A percentile compares a stretch with the other conserved stretches of the same genome.
phyloP scores from a whole-genome alignment of 2,329 filamentous ascomycete genomes.

The Fusarium bactridioides region DNA sequence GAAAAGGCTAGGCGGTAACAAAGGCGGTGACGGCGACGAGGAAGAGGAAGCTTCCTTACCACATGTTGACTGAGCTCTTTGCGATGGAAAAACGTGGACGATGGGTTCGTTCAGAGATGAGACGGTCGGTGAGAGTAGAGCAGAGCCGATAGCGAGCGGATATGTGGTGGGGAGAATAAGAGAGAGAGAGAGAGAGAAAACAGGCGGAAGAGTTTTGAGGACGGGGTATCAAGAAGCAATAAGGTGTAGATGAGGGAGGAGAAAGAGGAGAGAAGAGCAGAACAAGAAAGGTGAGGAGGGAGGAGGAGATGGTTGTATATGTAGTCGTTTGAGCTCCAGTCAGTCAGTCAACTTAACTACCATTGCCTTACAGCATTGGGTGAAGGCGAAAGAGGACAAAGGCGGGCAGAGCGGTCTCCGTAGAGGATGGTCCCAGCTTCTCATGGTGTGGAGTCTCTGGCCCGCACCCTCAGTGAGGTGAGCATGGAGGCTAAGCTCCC shows the following conservation, averaged over 20 bases:
- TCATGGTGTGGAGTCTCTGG: conserved; percentile 21
- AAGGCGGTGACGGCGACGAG: conserved; percentile 35
- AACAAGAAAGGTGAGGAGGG: conserved; percentile 26
- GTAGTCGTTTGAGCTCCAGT: conserved; percentile 32
- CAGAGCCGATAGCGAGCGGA: conserved; percentile 33
- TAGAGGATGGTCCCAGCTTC: conserved; percentile 29
- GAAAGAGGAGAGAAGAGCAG: conserved; percentile 37
- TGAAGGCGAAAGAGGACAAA: conserved; percentile 5
- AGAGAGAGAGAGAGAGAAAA: conserved; percentile 2
- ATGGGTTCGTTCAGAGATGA: conserved; percentile 17
- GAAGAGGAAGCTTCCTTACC: conserved; percentile 34
- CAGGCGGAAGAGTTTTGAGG: conserved; percentile 22
- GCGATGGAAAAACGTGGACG: conserved; percentile 18
- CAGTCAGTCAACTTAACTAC: neutral
- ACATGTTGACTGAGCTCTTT: conserved; percentile 41
- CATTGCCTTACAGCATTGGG: neutral
- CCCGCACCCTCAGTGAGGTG: conserved; percentile 9
- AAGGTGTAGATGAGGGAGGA: conserved; percentile 35
- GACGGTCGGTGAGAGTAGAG: conserved; percentile 29
- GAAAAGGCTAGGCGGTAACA: conserved; percentile 10
- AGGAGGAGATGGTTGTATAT: conserved; percentile 39
- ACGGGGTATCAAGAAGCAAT: conserved; percentile 43
- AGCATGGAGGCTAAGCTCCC: conserved; percentile 15
- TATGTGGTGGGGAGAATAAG: conserved; percentile 5
- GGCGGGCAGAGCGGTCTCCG: conserved; percentile 29